Percentiles rank a stretch among this genome's conserved stretches.
These are phyloP conservation scores for Camelina sativa DNA, from an alignment of 345 rosid species.

Conservation along the genomic window DNA sequence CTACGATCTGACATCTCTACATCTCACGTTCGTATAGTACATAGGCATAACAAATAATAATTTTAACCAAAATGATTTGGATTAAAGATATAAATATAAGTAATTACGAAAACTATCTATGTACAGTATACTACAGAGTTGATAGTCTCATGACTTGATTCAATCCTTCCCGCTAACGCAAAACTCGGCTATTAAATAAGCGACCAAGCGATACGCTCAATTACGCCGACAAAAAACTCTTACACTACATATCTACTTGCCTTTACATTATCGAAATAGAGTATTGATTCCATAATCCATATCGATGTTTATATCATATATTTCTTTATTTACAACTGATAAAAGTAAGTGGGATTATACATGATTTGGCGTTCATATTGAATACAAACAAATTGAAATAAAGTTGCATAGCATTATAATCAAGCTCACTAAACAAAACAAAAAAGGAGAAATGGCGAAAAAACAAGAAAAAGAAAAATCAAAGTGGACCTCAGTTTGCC, in stretches of 20 bases:
- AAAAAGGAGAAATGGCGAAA: background rate
- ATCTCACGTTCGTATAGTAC: background rate
- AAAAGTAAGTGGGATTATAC: background rate
- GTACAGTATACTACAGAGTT: background rate
- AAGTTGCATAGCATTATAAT: conserved; percentile 25
- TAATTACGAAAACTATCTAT: background rate
- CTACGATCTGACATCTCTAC: conserved; percentile 26
- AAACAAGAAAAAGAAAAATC: background rate
- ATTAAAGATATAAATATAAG: background rate
- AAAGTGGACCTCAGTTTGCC: conserved; percentile 45
- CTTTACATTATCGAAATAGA: background rate
- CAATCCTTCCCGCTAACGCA: conserved; percentile 15
- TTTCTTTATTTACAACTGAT: background rate
- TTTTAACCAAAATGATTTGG: background rate
- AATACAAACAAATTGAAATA: conserved; percentile 10
- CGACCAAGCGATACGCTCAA: conserved; percentile 32
- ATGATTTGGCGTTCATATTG: background rate
- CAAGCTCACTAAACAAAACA: conserved; percentile 26
- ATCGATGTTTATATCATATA: background rate
- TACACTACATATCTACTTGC: conserved; percentile 25
- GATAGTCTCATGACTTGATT: background rate
- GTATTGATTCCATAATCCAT: conserved; percentile 5
- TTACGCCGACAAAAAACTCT: conserved; percentile 35
- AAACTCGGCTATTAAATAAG: conserved; percentile 29
- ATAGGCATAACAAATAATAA: background rate